phyloP scores from a whole-genome alignment of 495 filamentous ascomycete genomes.

The Aspergillus sparsus region DNA sequence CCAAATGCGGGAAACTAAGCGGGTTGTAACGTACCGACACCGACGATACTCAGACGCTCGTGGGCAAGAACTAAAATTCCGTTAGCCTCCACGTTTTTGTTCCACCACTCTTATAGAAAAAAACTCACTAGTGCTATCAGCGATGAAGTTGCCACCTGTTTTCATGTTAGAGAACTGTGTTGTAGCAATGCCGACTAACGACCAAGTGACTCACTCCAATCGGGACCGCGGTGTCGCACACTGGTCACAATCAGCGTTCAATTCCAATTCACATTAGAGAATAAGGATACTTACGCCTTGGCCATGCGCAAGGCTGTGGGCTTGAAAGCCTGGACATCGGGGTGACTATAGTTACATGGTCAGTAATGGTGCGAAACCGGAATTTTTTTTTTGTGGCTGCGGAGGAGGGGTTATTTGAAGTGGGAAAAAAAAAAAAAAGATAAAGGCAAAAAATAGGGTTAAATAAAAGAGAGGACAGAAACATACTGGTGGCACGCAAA shows the following conservation, averaged over 20 bases:
- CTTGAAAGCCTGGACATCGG: constrained; percentile 96
- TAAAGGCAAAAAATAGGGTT: constrained; percentile 12
- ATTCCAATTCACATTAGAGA: constrained; percentile 19
- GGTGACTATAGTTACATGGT: constrained; percentile 62
- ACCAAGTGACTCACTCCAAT: constrained; percentile 82
- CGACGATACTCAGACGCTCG: constrained; percentile 96
- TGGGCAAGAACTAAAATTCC: constrained; percentile 80
- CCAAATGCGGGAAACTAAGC: constrained; percentile 4
- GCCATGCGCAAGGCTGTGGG: constrained; percentile 91
- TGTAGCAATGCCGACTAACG: constrained; percentile 6
- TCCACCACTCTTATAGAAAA: constrained; percentile 7
- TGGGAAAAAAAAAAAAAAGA: constrained; percentile 12
- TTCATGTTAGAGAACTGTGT: constrained; percentile 20
- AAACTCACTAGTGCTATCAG: constrained; percentile 81
- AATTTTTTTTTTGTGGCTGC: constrained; percentile 5
- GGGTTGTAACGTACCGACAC: constrained; percentile 70
- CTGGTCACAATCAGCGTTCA: constrained; percentile 56
- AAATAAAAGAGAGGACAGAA: constrained; percentile 15
- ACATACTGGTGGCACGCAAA: constrained; percentile 91
- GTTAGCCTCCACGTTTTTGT: constrained; percentile 26
- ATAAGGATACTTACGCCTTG: constrained; percentile 72
- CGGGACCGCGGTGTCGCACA: constrained; percentile 93
- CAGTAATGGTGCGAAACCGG: constrained; percentile 22
- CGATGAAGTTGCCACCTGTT: constrained; percentile 83
- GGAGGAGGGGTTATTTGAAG: neutral